A percentile compares a stretch with the other conserved stretches of the same genome.
Evolutionary conservation across 257 asterid species (phyloP).

Genomic region (Solanum lycopersicoides): DNA sequence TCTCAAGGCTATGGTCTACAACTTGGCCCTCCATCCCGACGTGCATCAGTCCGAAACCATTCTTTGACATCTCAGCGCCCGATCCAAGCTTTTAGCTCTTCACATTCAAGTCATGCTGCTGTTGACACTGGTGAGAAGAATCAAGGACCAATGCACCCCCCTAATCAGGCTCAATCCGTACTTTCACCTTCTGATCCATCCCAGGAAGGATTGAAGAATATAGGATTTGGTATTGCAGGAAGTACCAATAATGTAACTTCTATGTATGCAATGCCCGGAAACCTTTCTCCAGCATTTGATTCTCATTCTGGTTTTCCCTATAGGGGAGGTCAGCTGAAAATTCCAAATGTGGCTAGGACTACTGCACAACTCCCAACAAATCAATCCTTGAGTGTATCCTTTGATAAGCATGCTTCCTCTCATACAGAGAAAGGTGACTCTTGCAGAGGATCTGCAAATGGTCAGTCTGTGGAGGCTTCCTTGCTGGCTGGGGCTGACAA

Average conservation of each 20-base stretch:
- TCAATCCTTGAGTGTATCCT: conserved; percentile 22
- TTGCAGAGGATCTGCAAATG: conserved; percentile 6
- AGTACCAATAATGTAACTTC: conserved; percentile 25
- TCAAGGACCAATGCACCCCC: conserved; percentile 16
- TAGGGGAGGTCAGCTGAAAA: conserved; percentile 38
- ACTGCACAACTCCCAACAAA: conserved; percentile 34
- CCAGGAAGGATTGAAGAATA: conserved; percentile 22
- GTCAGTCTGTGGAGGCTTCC: conserved; percentile 24
- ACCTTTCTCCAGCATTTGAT: conserved; percentile 26
- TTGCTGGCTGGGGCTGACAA: conserved; percentile 30
- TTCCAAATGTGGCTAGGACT: conserved; percentile 28
- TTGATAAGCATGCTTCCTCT: conserved; percentile 17
- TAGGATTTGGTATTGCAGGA: conserved; percentile 29
- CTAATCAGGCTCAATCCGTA: conserved; percentile 31
- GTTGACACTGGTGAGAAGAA: conserved; percentile 35
- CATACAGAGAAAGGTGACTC: conserved; percentile 32
- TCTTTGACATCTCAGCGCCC: conserved; percentile 34
- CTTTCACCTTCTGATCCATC: conserved; percentile 28
- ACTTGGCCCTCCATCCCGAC: conserved; percentile 88
- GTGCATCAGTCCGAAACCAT: conserved; percentile 28
- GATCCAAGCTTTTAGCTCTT: conserved; percentile 23
- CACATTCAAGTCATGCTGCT: conserved; percentile 26
- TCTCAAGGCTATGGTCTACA: conserved; percentile 87
- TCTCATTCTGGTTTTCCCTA: conserved; percentile 31
- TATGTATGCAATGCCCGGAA: conserved; percentile 27